Evolutionary conservation across 345 rosid species (phyloP), one percentile per base, ranked within the genome.

Genomic region (Eucalyptus lansdowneana): DNA sequence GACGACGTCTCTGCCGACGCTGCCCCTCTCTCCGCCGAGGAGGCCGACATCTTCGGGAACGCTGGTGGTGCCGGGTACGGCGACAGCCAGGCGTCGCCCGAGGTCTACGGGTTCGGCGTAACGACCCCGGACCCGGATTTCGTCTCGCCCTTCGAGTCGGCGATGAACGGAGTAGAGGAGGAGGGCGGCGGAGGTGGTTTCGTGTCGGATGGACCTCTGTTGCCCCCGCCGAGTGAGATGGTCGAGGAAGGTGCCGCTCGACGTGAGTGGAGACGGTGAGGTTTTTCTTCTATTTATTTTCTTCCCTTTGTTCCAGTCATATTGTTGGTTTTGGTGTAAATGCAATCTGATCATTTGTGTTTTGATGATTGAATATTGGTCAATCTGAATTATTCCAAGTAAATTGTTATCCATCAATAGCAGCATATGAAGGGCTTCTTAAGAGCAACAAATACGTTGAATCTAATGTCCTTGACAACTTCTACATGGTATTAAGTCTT

Each of bases 191-290:
- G 90, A 50, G 62, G 90, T 50, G 54, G 92, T 88, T 94, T 96
- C 56, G 72, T 91, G 80, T 92, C 91, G 83, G 95, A 92, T 42
- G 97, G 95, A 1, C 96, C 97, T 0, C 11, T 92, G 49, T 90
- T 96, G 86, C 96, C 98, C 37, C 94, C 94, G 62, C 96, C 96
- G 14, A 91, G 50, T 44, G 93, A 95, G 89, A 96, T 96, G 98
- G 91, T 89, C 34, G 98, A 96, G 93, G 98, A 96, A 90, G 94
- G 96, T 25, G 90, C 91, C 50, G 94, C 92, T 29, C 93, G 94
- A 87, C 96, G 98, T 16, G 98, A 96, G 90, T 96, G 98, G 97
- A 94, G 96, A 90, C 95, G 98, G 96, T 96, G 40, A 91, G 98
- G 94, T 50, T 60, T 65, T 51, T 31, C 80, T 86, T 88, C 88